Percentiles rank a stretch among this genome's conserved stretches.
Evolutionary conservation across 495 filamentous ascomycete species (phyloP).

Genomic region (Aspergillus panamensis): DNA sequence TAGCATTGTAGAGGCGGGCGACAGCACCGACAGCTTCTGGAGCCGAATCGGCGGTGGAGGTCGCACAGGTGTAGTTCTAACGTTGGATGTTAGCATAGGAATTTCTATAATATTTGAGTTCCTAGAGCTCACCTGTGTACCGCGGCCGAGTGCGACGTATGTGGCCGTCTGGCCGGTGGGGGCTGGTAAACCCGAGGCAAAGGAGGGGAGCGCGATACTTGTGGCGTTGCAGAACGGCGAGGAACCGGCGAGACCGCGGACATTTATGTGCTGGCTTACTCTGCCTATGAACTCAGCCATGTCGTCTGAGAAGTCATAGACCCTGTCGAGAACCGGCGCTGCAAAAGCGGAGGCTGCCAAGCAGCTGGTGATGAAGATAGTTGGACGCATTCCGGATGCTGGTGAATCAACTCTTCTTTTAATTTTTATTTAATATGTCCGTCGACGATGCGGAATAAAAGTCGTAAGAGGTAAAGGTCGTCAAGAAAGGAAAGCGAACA

Average conservation of each 20-base stretch:
- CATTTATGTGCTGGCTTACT: slow-evolving; percentile 38
- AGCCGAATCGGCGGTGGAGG: slow-evolving; percentile 48
- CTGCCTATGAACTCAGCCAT: slow-evolving; percentile 36
- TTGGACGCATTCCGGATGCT: slow-evolving; percentile 32
- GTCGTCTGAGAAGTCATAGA: slow-evolving; percentile 38
- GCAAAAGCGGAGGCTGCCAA: slow-evolving; percentile 34
- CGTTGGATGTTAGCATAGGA: not conserved
- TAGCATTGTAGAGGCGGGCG: slow-evolving; percentile 83
- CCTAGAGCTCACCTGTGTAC: slow-evolving; percentile 53
- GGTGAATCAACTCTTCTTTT: not conserved
- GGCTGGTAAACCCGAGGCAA: slow-evolving; percentile 50
- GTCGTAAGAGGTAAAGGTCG: not conserved
- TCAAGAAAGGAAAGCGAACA: not conserved
- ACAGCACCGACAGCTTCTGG: slow-evolving; percentile 72
- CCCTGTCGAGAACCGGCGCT: slow-evolving; percentile 35
- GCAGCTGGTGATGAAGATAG: slow-evolving; percentile 26
- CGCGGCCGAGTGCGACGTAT: slow-evolving; percentile 82
- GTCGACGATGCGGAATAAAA: not conserved
- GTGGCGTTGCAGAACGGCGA: slow-evolving; percentile 37
- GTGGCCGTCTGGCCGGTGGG: slow-evolving; percentile 57
- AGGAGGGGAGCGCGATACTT: slow-evolving; percentile 37
- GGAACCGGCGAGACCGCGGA: slow-evolving; percentile 19
- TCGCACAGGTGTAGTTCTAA: slow-evolving; percentile 87
- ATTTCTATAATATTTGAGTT: not conserved
- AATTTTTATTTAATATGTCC: not conserved